phyloP scores from a whole-genome alignment of 2,329 filamentous ascomycete genomes.

The Tolypocladium amazonense region DNA sequence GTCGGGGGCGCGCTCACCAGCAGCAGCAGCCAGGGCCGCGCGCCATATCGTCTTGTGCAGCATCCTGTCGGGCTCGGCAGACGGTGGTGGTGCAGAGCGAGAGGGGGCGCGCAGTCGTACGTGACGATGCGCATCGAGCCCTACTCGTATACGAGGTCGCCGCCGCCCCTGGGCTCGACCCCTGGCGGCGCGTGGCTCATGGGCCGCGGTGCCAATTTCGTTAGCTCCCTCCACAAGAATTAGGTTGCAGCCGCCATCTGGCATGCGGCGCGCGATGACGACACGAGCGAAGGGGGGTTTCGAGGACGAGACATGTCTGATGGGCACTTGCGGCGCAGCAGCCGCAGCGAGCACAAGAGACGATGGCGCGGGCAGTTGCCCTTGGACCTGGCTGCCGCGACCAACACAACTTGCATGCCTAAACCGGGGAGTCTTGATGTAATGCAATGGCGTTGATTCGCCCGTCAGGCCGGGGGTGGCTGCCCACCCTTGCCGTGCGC shows the following conservation, averaged over 20 bases:
- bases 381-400: no score
- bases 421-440: neutral
- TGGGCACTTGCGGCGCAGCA: no score
- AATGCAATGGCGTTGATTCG: neutral
- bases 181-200: neutral
- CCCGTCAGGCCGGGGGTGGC: neutral
- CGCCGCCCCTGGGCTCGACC: neutral
- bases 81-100: neutral
- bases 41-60: slow-evolving; percentile 18
- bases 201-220: neutral
- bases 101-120: no score
- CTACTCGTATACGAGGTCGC: neutral
- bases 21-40: slow-evolving; percentile 13
- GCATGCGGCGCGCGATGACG: neutral
- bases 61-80: slow-evolving; percentile 15
- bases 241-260: neutral
- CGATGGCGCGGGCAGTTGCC: no score
- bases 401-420: no score
- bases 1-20: slow-evolving; percentile 11
- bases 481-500: neutral
- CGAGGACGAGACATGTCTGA: no score
- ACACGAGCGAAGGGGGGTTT: no score
- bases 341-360: no score
- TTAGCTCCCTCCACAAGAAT: neutral
- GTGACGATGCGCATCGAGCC: neutral